A percentile compares a stretch with the other conserved stretches of the same genome.
phyloP scores from a whole-genome alignment of 352 stramenopile species.

The Poterioochromonas sp. region DNA sequence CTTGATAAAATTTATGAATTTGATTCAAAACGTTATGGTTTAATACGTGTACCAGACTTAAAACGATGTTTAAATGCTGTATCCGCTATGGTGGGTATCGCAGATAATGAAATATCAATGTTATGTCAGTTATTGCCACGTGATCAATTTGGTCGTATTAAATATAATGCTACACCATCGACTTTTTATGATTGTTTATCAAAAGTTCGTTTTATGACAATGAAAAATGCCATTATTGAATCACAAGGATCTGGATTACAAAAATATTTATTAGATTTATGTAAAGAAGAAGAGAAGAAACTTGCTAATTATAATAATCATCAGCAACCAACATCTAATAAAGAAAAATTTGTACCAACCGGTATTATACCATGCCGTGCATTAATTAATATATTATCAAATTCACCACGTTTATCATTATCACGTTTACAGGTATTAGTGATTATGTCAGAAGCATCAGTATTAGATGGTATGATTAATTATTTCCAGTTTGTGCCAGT shows the following conservation, averaged over 20 bases:
- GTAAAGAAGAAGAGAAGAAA: conserved; percentile 44
- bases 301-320: background rate
- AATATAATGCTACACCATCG: background rate
- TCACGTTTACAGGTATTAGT: conserved; percentile 44
- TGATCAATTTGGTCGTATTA: conserved; percentile 11
- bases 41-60: background rate
- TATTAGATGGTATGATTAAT: conserved; percentile 45
- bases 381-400: conserved; percentile 43
- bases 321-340: background rate
- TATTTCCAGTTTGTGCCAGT: conserved; percentile 41
- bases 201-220: conserved; percentile 44
- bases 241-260: conserved; percentile 40
- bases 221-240: conserved; percentile 42
- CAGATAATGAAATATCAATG: background rate
- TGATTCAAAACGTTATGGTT: background rate
- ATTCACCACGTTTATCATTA: conserved; percentile 40
- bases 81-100: background rate
- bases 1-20: conserved; percentile 2
- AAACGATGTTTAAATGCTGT: conserved; percentile 5
- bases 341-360: conserved; percentile 18
- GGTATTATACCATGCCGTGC: conserved; percentile 27
- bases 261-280: conserved; percentile 47
- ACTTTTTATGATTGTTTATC: background rate
- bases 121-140: background rate
- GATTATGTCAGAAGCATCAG: conserved; percentile 43